Conservation (phyloP, 768 basidiomycete genomes). For the Xerocomellus intermedius region DNA sequence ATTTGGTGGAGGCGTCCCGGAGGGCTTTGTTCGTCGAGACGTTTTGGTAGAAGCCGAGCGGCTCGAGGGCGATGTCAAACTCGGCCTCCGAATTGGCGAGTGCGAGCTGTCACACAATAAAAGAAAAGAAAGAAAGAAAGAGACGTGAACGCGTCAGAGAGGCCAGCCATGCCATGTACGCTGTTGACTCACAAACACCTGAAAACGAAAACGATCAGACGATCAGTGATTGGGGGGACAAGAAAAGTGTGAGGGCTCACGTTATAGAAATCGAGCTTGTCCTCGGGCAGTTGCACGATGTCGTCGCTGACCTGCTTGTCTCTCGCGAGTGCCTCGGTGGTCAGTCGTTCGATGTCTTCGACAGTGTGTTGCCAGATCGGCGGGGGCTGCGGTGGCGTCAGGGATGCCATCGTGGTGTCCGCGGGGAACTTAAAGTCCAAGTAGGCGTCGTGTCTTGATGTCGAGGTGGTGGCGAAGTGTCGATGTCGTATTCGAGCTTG, state of each 20-base stretch:
- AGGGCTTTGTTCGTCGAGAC: constrained; percentile 72
- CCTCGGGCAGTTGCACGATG: constrained; percentile 55
- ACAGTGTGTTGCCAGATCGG: constrained; percentile 69
- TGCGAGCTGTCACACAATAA: constrained; percentile 40
- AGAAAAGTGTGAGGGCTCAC: constrained; percentile 38
- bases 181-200: constrained; percentile 71
- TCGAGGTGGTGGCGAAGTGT: constrained; percentile 12
- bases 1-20: constrained; percentile 77
- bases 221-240: neutral
- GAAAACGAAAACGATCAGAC: neutral
- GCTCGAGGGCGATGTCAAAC: constrained; percentile 51
- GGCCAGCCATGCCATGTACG: neutral
- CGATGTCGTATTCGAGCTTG: neutral
- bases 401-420: constrained; percentile 38
- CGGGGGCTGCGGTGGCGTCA: constrained; percentile 66
- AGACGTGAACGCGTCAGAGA: constrained; percentile 8
- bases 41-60: constrained; percentile 77
- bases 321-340: constrained; percentile 57
- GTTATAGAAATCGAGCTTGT: constrained; percentile 64
- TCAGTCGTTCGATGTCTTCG: constrained; percentile 56
- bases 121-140: neutral
- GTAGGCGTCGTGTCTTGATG: neutral
- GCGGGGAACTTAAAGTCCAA: constrained; percentile 5
- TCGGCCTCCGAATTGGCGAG: constrained; percentile 60
- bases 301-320: constrained; percentile 58